phyloP scores from a whole-genome alignment of 2,329 filamentous ascomycete species.

The Leptosphaerulina australis region DNA sequence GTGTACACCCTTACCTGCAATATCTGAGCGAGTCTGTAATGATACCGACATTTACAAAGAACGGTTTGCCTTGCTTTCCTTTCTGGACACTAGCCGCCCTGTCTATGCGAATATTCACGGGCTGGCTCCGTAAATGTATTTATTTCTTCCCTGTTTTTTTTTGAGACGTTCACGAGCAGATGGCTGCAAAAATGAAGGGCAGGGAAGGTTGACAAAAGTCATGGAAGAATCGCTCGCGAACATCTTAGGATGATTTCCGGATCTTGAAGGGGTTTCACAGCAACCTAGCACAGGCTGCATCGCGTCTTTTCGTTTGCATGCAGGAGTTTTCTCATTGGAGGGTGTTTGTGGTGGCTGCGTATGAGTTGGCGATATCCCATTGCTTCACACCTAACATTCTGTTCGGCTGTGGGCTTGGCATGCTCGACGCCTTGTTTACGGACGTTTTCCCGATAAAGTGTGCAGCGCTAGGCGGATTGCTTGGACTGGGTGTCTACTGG shows the following conservation, averaged over 20 bases:
- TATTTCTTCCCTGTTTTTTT: conserved; percentile 38
- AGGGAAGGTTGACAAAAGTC: conserved; percentile 42
- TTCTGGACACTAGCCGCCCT: conserved; percentile 35
- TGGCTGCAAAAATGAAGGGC: conserved; percentile 35
- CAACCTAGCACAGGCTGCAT: conserved; percentile 35
- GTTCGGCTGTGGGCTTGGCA: conserved; percentile 11
- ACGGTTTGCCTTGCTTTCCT: conserved; percentile 45
- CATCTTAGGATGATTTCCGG: conserved; percentile 38
- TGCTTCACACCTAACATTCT: conserved; percentile 1
- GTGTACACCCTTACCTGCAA: conserved; percentile 45
- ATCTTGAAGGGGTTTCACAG: conserved; percentile 29
- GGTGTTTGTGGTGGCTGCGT: conserved; percentile 34
- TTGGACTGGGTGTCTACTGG: conserved; percentile 31
- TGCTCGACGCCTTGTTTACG: conserved; percentile 11
- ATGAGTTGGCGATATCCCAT: conserved; percentile 23
- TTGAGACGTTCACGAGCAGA: conserved; percentile 36
- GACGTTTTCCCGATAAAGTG: conserved; percentile 3
- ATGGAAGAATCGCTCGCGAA: conserved; percentile 31
- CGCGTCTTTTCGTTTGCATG: conserved; percentile 44
- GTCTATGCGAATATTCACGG: conserved; percentile 36
- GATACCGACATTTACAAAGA: conserved; percentile 47
- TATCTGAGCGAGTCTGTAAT: conserved; percentile 49
- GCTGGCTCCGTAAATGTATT: conserved; percentile 44
- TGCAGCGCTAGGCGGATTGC: conserved; percentile 16
- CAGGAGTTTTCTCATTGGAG: conserved; percentile 43